Conservation (phyloP, 164 flowering plant species). For the Nelumbo lutea region DNA sequence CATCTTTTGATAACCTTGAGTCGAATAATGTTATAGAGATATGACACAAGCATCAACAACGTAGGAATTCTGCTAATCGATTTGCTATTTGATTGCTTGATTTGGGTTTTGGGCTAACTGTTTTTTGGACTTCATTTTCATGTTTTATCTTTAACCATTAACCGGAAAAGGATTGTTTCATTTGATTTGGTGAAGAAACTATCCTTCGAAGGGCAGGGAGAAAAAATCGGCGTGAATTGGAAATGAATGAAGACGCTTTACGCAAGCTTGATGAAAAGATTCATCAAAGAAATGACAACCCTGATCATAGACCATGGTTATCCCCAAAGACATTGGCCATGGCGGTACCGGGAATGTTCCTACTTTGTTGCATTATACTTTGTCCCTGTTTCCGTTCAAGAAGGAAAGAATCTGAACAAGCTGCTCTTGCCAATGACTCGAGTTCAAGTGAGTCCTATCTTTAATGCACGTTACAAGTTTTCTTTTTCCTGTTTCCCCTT, state of each 20-base stretch:
- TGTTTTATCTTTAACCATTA: not conserved
- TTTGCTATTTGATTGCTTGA: not conserved
- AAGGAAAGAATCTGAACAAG: conserved; percentile 39
- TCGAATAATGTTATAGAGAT: not conserved
- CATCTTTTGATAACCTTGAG: not conserved
- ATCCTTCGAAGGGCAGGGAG: conserved; percentile 31
- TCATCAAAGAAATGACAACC: conserved; percentile 14
- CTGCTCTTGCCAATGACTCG: conserved; percentile 46
- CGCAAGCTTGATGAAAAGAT: conserved; percentile 9
- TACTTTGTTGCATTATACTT: conserved; percentile 47
- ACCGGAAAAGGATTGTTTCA: not conserved
- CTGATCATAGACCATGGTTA: conserved; percentile 9
- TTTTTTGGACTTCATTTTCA: not conserved
- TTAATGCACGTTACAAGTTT: not conserved
- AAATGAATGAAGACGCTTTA: conserved; percentile 13
- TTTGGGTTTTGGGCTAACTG: not conserved
- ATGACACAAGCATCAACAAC: not conserved
- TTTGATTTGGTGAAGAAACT: conserved; percentile 30
- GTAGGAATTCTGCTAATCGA: no score
- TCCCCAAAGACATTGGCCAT: conserved; percentile 34
- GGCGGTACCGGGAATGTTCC: conserved; percentile 45
- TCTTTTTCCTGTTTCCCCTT: no score
- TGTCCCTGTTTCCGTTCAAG: conserved; percentile 61
- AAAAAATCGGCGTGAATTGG: conserved; percentile 33
- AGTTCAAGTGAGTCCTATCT: conserved; percentile 55